Conservation (phyloP, 441 rosid genomes). For the Cnidoscolus chayamansa region DNA sequence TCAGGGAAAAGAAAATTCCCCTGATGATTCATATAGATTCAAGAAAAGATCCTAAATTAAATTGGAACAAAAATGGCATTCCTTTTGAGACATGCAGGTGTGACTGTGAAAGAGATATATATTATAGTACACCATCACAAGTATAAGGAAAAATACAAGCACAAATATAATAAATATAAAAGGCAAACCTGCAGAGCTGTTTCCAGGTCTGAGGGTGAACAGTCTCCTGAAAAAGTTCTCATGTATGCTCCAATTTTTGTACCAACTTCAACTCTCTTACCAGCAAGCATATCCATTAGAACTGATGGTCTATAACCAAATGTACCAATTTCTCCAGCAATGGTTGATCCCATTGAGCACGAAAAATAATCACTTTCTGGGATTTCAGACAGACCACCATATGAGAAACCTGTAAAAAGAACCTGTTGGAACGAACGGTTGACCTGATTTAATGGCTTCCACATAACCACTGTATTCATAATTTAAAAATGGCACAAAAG, state of each 20-base stretch:
- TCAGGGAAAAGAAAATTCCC: neutral
- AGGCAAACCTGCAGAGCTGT: conserved; percentile 90
- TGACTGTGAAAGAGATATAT: neutral
- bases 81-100: neutral
- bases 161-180: conserved; percentile 10
- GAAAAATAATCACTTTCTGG: conserved; percentile 81
- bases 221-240: conserved; percentile 88
- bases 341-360: conserved; percentile 91
- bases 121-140: neutral
- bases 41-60: neutral
- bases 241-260: conserved; percentile 83
- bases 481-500: no score
- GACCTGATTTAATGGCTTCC: conserved; percentile 23
- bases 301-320: conserved; percentile 86
- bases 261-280: conserved; percentile 95
- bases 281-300: conserved; percentile 91
- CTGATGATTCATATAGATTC: neutral
- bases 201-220: conserved; percentile 91
- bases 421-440: conserved; percentile 51
- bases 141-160: neutral
- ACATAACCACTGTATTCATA: neutral
- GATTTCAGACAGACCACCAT: conserved; percentile 92
- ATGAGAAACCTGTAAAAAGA: conserved; percentile 90
- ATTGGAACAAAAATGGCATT: neutral
- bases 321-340: conserved; percentile 93